Evolutionary conservation across 495 filamentous ascomycete genomes (phyloP), one percentile per base, ranked within the genome.

Genomic region (Pseudotulostoma volvatum): DNA sequence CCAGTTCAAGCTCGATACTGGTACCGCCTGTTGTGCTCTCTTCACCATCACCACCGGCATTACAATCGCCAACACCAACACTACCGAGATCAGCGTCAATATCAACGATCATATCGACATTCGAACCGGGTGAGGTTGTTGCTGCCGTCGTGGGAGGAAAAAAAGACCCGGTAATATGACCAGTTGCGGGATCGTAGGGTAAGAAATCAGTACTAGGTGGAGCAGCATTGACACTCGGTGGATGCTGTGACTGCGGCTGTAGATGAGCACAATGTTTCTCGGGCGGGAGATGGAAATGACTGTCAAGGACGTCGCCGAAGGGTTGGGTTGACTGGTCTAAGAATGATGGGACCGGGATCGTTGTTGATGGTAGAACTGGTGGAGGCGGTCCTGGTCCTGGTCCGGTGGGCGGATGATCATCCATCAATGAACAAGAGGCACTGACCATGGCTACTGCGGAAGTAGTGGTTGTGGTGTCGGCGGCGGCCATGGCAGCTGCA

Each of bases 151-250:
- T 50, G 2, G 42, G 32, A 16, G 56, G 60, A 44, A 64, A 64
- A 34, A 64, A 62, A 4, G 60, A 62, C 7, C 57, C 58, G 1
- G 57, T 62, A 1, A 64, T 53, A 33, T 64, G 60, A 11, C 58
- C 58, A n/a, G 56, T 60, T 20, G 42, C 45, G 15, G 58, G 55
- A 31, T 64, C 60, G 33, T 59, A 64, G 1, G 60, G 60, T 32
- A 62, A 45, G 16, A 47, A 56, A 11, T 56, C 57, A n/a, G 61
- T 58, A 32, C 51, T 57, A 2, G 44, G 34, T n/a, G n/a, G n/a
- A n/a, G n/a, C n/a, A n/a, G n/a, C n/a, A n/a, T n/a, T n/a, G n/a
- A n/a, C n/a, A 37, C 46, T 54, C 14, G 32, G 33, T 21, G 11
- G 40, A 7, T 31, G 9, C 8, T 21, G 16, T 4, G 19, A 35